These are phyloP conservation scores for Magnaporthiopsis rhizophila DNA, from an alignment of 2,329 filamentous ascomycete species.

Conservation along the genomic window DNA sequence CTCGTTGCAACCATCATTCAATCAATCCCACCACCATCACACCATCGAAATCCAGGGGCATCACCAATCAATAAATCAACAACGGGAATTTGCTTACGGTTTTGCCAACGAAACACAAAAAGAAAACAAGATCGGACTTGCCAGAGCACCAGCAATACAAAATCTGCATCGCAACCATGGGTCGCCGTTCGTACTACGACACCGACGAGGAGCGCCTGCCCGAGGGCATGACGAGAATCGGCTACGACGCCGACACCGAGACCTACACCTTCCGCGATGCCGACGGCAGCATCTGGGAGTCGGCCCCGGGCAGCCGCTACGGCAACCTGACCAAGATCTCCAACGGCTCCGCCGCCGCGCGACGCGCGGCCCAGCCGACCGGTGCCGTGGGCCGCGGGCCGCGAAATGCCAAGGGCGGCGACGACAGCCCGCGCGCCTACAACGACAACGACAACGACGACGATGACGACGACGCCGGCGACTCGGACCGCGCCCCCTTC, in stretches of 20 bases:
- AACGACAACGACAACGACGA: constrained; percentile 15
- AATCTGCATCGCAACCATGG: constrained; percentile 9
- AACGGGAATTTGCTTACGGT: no score
- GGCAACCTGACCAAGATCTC: constrained; percentile 34
- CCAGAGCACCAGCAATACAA: background rate
- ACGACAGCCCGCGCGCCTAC: no score
- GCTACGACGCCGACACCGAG: constrained; percentile 42
- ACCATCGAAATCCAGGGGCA: background rate
- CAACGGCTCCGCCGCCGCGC: constrained; percentile 13
- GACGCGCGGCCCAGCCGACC: background rate
- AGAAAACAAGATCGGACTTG: no score
- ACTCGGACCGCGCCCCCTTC: constrained; percentile 11
- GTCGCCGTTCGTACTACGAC: constrained; percentile 13
- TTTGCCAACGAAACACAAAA: no score
- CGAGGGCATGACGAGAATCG: constrained; percentile 38
- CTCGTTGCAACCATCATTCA: background rate
- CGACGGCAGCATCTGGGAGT: constrained; percentile 36
- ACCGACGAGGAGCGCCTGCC: constrained; percentile 37
- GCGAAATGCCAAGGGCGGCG: background rate
- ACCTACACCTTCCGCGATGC: constrained; percentile 37
- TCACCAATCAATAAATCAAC: no score
- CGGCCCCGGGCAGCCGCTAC: constrained; percentile 35
- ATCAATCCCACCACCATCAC: background rate
- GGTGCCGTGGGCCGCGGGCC: background rate
- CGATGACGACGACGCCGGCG: constrained; percentile 13